Evolutionary conservation across 1,284 basidiomycete species (phyloP).

Genomic region (Kalmanozyma brasiliensis): DNA sequence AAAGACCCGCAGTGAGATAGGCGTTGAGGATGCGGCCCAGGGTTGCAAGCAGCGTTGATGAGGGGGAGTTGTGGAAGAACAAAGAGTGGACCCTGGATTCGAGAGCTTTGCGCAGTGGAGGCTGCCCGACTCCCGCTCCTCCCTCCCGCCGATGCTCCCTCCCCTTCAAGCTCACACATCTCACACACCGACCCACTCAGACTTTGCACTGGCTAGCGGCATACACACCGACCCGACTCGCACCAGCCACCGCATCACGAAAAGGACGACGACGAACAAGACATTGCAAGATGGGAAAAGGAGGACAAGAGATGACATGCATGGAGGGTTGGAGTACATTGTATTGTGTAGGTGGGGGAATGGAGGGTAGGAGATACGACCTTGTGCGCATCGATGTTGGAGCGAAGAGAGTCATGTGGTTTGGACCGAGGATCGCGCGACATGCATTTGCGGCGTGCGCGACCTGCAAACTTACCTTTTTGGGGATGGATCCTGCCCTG

Average conservation of each 20-base stretch:
- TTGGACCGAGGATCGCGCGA: background rate
- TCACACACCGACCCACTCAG: too few species aligned
- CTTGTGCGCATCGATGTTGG: too few species aligned
- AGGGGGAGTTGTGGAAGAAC: too few species aligned
- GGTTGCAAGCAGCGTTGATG: too few species aligned
- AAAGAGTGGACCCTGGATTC: too few species aligned
- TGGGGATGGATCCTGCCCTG: too few species aligned
- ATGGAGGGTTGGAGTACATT: slow-evolving; percentile 8
- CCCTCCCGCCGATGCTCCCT: background rate
- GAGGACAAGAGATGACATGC: slow-evolving; percentile 5
- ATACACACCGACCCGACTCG: too few species aligned
- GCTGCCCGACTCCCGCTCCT: background rate
- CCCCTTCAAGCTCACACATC: background rate
- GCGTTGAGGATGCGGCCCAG: too few species aligned
- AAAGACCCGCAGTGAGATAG: too few species aligned
- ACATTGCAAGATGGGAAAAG: background rate
- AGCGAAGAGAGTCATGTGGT: background rate
- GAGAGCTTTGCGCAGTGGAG: too few species aligned
- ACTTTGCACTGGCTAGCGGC: too few species aligned
- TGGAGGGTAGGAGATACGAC: background rate
- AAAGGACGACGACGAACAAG: background rate
- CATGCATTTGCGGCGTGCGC: background rate
- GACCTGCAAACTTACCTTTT: slow-evolving; percentile 43
- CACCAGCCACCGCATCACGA: too few species aligned
- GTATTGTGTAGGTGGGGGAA: background rate